Conservation (phyloP, 2,329 filamentous ascomycete genomes). For the Huntiella moniliformis region DNA sequence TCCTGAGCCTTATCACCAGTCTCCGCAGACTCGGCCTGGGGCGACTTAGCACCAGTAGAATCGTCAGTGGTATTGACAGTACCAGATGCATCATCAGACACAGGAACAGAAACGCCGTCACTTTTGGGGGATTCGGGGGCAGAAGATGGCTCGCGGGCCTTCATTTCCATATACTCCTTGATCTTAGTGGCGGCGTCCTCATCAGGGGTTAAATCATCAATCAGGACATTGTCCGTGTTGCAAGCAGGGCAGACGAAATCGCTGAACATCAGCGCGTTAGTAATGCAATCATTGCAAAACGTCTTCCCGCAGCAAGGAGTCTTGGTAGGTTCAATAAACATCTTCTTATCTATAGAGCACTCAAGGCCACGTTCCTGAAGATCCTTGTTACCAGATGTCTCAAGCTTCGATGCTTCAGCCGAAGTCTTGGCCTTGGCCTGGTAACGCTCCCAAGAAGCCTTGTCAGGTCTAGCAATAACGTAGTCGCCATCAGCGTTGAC, state of each 20-base stretch:
- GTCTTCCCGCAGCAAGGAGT: constrained; percentile 96
- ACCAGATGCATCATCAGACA: not conserved
- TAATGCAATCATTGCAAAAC: constrained; percentile 99
- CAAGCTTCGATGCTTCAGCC: constrained; percentile 62
- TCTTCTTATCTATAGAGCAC: constrained; percentile 90
- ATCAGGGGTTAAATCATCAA: constrained; percentile 77
- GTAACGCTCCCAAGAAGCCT: constrained; percentile 90
- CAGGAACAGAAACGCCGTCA: not conserved
- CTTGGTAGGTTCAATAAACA: constrained; percentile 98
- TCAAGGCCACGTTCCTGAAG: constrained; percentile 74
- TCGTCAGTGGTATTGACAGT: constrained; percentile 11
- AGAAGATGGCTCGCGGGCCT: constrained; percentile 12
- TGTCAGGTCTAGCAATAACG: constrained; percentile 89
- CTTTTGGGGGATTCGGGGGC: constrained; percentile 18
- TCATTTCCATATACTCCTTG: constrained; percentile 40
- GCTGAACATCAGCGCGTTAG: constrained; percentile 94
- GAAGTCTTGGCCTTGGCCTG: constrained; percentile 84
- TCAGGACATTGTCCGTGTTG: constrained; percentile 73
- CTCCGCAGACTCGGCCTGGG: too few species aligned
- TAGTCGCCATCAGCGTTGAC: constrained; percentile 95
- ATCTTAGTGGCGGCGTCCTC: constrained; percentile 63
- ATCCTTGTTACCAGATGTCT: constrained; percentile 63
- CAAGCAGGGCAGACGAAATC: constrained; percentile 92
- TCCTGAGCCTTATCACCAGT: too few species aligned
- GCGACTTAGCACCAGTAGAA: constrained; percentile 13